Evolutionary conservation across 768 basidiomycete species (phyloP).

Genomic region (Leccinellum luteum): DNA sequence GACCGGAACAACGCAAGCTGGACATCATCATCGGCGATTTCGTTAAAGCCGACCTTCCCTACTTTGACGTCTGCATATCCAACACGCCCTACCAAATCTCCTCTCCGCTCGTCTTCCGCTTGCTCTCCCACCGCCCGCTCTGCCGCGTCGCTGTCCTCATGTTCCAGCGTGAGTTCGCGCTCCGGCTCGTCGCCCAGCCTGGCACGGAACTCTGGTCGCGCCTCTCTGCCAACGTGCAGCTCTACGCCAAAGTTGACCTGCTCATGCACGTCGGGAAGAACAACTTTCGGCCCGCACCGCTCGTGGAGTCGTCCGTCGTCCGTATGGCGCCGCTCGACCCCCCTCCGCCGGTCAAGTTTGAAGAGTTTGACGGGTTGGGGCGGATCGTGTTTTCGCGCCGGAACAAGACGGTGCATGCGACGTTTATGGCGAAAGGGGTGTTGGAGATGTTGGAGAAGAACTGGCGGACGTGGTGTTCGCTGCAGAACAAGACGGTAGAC

Average conservation of each 20-base stretch:
- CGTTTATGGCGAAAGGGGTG: constrained; percentile 93
- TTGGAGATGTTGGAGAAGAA: constrained; percentile 93
- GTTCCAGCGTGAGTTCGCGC: constrained; percentile 99
- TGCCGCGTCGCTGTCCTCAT: constrained; percentile 95
- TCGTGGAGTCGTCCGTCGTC: constrained; percentile 92
- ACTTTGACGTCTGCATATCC: constrained; percentile 98
- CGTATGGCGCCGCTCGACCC: constrained; percentile 91
- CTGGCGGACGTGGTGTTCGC: constrained; percentile 87
- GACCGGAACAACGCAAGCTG: constrained; percentile 93
- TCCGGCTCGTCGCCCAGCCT: constrained; percentile 85
- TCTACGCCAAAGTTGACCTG: constrained; percentile 95
- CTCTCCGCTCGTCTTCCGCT: constrained; percentile 93
- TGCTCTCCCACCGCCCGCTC: constrained; percentile 93
- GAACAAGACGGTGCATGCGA: constrained; percentile 88
- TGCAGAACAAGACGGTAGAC: constrained; percentile 73
- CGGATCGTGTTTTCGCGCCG: constrained; percentile 86
- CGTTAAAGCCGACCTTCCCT: constrained; percentile 96
- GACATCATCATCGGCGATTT: constrained; percentile 97
- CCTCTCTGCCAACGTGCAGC: constrained; percentile 93
- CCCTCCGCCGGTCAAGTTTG: constrained; percentile 92
- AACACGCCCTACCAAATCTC: constrained; percentile 99
- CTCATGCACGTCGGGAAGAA: constrained; percentile 96
- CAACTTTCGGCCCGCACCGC: constrained; percentile 93
- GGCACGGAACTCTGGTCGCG: constrained; percentile 88
- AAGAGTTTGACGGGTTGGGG: constrained; percentile 95